Evolutionary conservation across 495 filamentous ascomycete genomes (phyloP).

Genomic region (Parathielavia appendiculata): DNA sequence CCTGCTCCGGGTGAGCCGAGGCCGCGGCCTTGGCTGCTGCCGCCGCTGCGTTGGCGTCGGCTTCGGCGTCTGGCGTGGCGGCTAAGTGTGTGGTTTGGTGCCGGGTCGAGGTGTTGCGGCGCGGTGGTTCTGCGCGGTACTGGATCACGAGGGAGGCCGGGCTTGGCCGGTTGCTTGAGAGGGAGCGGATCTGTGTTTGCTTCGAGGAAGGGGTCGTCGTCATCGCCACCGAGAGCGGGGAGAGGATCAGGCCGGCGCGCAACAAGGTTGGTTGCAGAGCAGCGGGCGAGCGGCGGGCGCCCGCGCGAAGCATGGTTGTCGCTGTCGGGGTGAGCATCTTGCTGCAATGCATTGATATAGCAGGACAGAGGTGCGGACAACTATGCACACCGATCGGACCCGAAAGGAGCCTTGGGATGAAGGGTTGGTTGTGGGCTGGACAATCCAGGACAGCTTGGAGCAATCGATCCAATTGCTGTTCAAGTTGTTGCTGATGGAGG

Average conservation of each 20-base stretch:
- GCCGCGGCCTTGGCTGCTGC: slow-evolving; percentile 20
- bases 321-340: slow-evolving; percentile 32
- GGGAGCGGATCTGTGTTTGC: slow-evolving; percentile 13
- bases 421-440: background rate
- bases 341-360: background rate
- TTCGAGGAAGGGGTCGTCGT: slow-evolving; percentile 8
- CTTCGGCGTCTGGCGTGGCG: slow-evolving; percentile 17
- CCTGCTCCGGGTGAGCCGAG: slow-evolving; percentile 25
- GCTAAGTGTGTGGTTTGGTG: slow-evolving; percentile 14
- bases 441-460: no score
- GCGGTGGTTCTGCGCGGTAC: slow-evolving; percentile 11
- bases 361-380: background rate
- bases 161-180: slow-evolving; percentile 15
- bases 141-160: slow-evolving; percentile 16
- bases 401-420: background rate
- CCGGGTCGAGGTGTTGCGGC: slow-evolving; percentile 14
- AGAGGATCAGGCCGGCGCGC: slow-evolving; percentile 23
- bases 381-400: background rate
- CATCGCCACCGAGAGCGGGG: slow-evolving; percentile 19
- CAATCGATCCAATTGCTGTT: no score
- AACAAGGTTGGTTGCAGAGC: slow-evolving; percentile 27
- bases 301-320: slow-evolving; percentile 31
- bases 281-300: slow-evolving; percentile 28
- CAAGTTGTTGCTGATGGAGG: no score
- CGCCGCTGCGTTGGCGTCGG: slow-evolving; percentile 26